Conservation (phyloP, 2,329 filamentous ascomycete species). For the Ophiostoma australiae region DNA sequence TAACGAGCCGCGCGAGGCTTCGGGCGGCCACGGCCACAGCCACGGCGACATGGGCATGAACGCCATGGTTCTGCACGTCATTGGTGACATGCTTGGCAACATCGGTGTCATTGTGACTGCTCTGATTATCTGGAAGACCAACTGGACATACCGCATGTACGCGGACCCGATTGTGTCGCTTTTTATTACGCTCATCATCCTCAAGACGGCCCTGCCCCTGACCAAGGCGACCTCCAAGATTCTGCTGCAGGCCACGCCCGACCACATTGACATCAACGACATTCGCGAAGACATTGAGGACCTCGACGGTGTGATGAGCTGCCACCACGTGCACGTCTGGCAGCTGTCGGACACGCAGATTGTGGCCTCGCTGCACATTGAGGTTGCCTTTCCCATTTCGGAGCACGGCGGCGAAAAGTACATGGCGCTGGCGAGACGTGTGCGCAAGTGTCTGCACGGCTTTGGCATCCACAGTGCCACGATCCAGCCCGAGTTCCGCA, state of each 20-base stretch:
- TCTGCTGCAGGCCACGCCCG: conserved; percentile 86
- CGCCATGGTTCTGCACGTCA: conserved; percentile 68
- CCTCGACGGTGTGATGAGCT: conserved; percentile 79
- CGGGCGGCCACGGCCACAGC: conserved; percentile 63
- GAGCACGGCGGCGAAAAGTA: conserved; percentile 74
- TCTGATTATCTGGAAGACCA: conserved; percentile 84
- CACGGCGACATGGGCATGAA: conserved; percentile 95
- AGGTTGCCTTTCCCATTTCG: conserved; percentile 84
- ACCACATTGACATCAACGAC: conserved; percentile 80
- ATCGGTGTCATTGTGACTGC: conserved; percentile 79
- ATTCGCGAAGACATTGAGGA: conserved; percentile 87
- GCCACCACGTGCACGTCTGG: conserved; percentile 97
- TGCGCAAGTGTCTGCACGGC: conserved; percentile 82
- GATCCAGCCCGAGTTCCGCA: conserved; percentile 86
- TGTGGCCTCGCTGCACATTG: conserved; percentile 87
- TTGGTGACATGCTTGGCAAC: conserved; percentile 82
- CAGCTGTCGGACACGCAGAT: conserved; percentile 93
- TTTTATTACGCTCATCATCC: conserved; percentile 79
- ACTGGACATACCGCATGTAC: conserved; percentile 76
- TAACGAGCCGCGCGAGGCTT: conserved; percentile 77
- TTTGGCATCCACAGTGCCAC: conserved; percentile 97
- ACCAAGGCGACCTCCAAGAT: conserved; percentile 79
- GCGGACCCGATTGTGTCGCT: conserved; percentile 89
- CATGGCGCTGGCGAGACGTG: conserved; percentile 80
- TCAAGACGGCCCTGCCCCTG: conserved; percentile 70